Evolutionary conservation across 2,329 filamentous ascomycete genomes (phyloP).

Genomic region (Purpureocillium lavendulum): DNA sequence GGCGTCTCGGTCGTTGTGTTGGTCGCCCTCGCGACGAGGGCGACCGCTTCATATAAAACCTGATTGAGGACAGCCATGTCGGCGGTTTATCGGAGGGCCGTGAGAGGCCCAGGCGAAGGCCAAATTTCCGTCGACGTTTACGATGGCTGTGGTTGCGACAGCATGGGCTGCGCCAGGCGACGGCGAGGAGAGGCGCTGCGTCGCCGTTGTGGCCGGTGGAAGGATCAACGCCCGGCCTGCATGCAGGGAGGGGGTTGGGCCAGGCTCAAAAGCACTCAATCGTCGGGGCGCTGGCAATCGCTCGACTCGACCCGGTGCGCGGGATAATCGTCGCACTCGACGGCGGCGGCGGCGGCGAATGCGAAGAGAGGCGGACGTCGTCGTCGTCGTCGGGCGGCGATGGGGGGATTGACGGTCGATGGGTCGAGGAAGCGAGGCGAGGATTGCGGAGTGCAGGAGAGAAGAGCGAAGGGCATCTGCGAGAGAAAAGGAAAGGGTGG

Average conservation of each 20-base stretch:
- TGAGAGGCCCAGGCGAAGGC: background rate
- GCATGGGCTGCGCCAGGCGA: background rate
- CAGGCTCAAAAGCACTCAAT: background rate
- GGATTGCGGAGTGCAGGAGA: slow-evolving; percentile 11
- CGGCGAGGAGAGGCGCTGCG: background rate
- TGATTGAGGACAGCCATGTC: slow-evolving; percentile 29
- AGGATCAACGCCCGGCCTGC: background rate
- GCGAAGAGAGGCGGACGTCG: background rate
- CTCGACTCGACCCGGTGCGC: no score
- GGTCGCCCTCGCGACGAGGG: slow-evolving; percentile 24
- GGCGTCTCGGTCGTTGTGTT: slow-evolving; percentile 11
- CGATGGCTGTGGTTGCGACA: slow-evolving; percentile 1
- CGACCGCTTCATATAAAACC: slow-evolving; percentile 25
- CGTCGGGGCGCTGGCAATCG: background rate
- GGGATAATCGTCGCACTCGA: no score
- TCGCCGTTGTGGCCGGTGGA: background rate
- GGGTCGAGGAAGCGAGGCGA: background rate
- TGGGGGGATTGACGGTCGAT: slow-evolving; percentile 1
- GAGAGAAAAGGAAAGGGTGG: background rate
- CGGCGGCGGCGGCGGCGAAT: background rate
- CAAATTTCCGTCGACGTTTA: slow-evolving; percentile 4
- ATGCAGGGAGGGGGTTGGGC: background rate
- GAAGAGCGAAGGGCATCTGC: slow-evolving; percentile 7
- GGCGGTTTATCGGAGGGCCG: background rate
- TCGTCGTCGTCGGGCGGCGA: slow-evolving; percentile 4